A percentile compares a stretch with the other conserved stretches of the same genome.
Evolutionary conservation across 2,329 filamentous ascomycete species (phyloP).

Genomic region (Xylariaceae sp.): DNA sequence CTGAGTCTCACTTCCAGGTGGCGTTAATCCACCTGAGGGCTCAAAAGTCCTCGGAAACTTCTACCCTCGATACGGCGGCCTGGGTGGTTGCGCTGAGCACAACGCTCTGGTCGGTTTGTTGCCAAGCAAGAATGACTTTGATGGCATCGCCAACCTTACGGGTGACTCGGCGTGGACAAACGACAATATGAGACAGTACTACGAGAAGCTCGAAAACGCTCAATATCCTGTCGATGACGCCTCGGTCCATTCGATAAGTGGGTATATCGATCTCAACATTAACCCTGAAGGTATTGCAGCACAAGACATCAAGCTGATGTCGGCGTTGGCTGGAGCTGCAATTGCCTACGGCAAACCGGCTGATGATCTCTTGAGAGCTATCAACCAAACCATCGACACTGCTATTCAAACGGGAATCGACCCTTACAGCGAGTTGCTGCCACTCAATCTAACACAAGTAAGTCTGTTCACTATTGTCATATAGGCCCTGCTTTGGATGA

Average conservation of each 20-base stretch:
- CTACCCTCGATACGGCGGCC: slow-evolving; percentile 44
- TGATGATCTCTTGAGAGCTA: background rate
- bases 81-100: slow-evolving; percentile 53
- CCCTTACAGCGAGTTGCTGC: slow-evolving; percentile 8
- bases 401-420: background rate
- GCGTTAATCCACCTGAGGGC: slow-evolving; percentile 35
- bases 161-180: slow-evolving; percentile 57
- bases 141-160: slow-evolving; percentile 54
- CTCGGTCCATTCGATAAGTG: background rate
- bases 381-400: slow-evolving; percentile 2
- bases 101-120: slow-evolving; percentile 57
- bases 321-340: slow-evolving; percentile 9
- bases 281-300: slow-evolving; percentile 12
- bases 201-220: slow-evolving; percentile 52
- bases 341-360: background rate
- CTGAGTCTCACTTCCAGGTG: slow-evolving; percentile 9
- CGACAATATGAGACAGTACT: slow-evolving; percentile 58
- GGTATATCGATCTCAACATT: slow-evolving; percentile 9
- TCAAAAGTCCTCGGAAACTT: slow-evolving; percentile 40
- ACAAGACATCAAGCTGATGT: slow-evolving; percentile 11
- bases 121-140: slow-evolving; percentile 56
- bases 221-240: slow-evolving; percentile 42
- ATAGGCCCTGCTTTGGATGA: background rate
- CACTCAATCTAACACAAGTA: slow-evolving; percentile 8
- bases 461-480: background rate